Evolutionary conservation across 768 basidiomycete genomes (phyloP), one percentile per base, ranked within the genome.

Genomic region (Cystoderma amianthinum): DNA sequence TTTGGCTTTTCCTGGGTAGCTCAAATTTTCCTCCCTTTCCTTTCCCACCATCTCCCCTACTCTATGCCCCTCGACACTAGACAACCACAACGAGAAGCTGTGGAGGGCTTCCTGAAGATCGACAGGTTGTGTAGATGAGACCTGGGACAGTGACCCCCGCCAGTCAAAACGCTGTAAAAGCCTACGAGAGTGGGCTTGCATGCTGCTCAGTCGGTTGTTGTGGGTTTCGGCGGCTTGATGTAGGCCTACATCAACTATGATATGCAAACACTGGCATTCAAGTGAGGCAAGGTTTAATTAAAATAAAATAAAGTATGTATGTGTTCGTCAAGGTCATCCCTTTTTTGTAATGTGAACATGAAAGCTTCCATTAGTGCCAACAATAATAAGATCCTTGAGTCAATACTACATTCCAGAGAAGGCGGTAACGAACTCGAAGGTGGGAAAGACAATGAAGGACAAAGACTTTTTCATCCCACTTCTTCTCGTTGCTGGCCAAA

Each of bases 361-460:
- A 82, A 85, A 0, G 79, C 63, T 39, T 82, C 77, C 9, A 92
- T 62, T 3, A 83, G 46, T 66, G 73, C 85, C 88, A n/a, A 24
- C 38, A 38, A 22, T 11, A 15, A 9, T 30, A 30, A 9, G 9
- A 12, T 30, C 30, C 25, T 18, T 32, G 15, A 30, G 20, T 16
- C 23, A 16, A n/a, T n/a, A n/a, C n/a, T 22, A 21, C 24, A 32
- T 32, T 21, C 15, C 9, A 12, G 15, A 15, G 28, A 43, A 4
- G 17, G 36, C 3, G 17, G 41, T 28, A 16, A 60, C 73, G 20
- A 36, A 92, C 93, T 71, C 83, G 77, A 11, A 96, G 60, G 57
- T 91, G 93, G 13, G 75, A 80, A 47, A 91, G 59, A 45, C 86
- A 95, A 52, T 98, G 97, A 48, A 96, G 66, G 40, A 89, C 69